These are phyloP conservation scores for Neostapfia colusana DNA, from an alignment of 176 grass and related monocot species.

Conservation along the genomic window DNA sequence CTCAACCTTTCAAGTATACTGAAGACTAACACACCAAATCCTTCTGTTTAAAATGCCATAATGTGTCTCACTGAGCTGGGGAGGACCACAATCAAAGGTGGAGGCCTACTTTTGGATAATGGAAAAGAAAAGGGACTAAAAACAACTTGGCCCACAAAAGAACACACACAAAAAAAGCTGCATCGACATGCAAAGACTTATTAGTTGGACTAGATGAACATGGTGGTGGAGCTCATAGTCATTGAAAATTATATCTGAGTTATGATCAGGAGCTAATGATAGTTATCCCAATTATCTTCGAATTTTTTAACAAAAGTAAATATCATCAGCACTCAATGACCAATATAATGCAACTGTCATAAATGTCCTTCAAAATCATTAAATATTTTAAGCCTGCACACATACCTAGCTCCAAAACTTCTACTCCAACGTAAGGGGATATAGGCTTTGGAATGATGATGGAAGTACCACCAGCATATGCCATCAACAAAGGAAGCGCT, in stretches of 20 bases:
- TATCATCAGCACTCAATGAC: background rate
- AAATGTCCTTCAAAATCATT: background rate
- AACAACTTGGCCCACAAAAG: too few species aligned
- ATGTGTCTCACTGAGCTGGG: too few species aligned
- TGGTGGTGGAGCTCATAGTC: background rate
- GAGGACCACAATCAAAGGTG: background rate
- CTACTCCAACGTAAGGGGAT: constrained; percentile 68
- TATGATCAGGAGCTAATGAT: background rate
- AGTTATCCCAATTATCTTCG: background rate
- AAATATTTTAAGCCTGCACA: background rate
- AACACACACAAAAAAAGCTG: constrained; percentile 25
- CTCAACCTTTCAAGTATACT: background rate
- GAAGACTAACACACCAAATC: background rate
- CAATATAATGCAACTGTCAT: background rate
- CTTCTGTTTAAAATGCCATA: background rate
- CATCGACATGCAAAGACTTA: background rate
- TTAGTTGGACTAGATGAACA: background rate
- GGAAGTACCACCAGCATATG: constrained; percentile 97
- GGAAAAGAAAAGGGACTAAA: background rate
- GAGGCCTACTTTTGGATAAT: background rate
- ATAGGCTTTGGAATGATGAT: constrained; percentile 95
- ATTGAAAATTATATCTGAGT: background rate
- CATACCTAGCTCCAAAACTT: constrained; percentile 91
- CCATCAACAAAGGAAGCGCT: constrained; percentile 91
- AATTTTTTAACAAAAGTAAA: constrained; percentile 1